Evolutionary conservation across 176 grass and related monocot species (phyloP), one percentile per base, ranked within the genome.

Genomic region (Aegilops longissima): DNA sequence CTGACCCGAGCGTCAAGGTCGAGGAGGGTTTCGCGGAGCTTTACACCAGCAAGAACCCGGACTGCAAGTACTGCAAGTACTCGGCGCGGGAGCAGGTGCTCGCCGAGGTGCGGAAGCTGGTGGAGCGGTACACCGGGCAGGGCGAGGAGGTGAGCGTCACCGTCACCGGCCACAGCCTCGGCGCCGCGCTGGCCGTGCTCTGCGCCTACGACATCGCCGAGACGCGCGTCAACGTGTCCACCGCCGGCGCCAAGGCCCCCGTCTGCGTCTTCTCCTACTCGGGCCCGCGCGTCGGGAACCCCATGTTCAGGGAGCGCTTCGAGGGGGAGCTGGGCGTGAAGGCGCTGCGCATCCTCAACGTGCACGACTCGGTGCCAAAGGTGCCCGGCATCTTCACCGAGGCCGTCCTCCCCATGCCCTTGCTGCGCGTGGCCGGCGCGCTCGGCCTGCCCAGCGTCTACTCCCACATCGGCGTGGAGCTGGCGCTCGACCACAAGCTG

Each of bases 61-160:
- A 16, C 0, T 93, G 94, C 89, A 69, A 79, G 29, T 93, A 86
- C 82, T 90, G 91, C 89, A 79, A 70, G 75, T 93, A 93, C 82
- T 93, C 91, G 13, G 91, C 91, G 13, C 73, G 89, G 34, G 85
- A 96, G 67, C 94, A 93, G 89, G 85, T 92, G 84, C 79, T 96
- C 14, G 36, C 91, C 16, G 94, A 96, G 92, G 85, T 96, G 75
- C 80, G 85, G 1, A 91, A 86, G 69, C 89, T 93, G 49, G 85
- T 92, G 35, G 82, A 90, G 45, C 38, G 54, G 0, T 90, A 93
- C 68, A 74, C 78, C 9, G 61, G 23, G 14, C 13, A 35, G 8
- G 91, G 91, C 14, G 94, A 96, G 85, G 79, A 92, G 76, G 85
- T 96, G 70, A 93, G 91, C 87, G 80, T 96, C 0, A 92, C 94